Evolutionary conservation across 257 asterid species (phyloP), one percentile per base, ranked within the genome.

Genomic region (Plectranthus barbatus): DNA sequence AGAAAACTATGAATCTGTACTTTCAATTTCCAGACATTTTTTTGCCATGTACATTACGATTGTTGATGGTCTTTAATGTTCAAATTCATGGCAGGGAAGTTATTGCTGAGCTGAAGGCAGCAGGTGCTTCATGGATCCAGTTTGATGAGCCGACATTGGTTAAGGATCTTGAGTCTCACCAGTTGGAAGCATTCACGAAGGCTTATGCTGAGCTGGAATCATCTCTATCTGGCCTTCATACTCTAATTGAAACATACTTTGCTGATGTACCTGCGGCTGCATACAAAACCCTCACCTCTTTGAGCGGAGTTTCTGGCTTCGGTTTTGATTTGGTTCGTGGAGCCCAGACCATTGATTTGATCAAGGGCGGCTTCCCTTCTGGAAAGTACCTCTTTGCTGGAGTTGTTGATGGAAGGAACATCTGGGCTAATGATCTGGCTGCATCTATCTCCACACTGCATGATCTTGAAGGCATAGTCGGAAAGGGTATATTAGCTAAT

Each of bases 241-340:
- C 81, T 74, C 53, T 91, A 3, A 40, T 91, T 40, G 96, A 86
- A 75, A 84, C 96, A 50, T 91, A 91, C 76, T 86, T 91, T 18
- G 94, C 96, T 70, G 96, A 91, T 74, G 54, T 91, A 19, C 98
- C 95, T 53, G 85, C 79, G 3, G 84, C 71, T 56, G 92, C 96
- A 70, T 91, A 40, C 84, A 84, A 88, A 64, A 79, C 82, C 67
- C 86, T 88, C 54, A 86, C 95, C 68, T 66, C 95, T 33, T 64
- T 91, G 75, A 77, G 79, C 52, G 95, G 82, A 75, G 86, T 88
- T 61, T 67, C 89, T 44, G 97, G 84, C 60, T 81, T 79, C 64
- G 98, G 98, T 21, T 92, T 88, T 70, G 97, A 92, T 74, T 74
- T 92, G 72, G 87, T 88, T 66, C 97, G 99, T 72, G 97, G 99